These are phyloP conservation scores for Claviceps maximensis DNA, from an alignment of 2,329 filamentous ascomycete species.

Conservation along the genomic window DNA sequence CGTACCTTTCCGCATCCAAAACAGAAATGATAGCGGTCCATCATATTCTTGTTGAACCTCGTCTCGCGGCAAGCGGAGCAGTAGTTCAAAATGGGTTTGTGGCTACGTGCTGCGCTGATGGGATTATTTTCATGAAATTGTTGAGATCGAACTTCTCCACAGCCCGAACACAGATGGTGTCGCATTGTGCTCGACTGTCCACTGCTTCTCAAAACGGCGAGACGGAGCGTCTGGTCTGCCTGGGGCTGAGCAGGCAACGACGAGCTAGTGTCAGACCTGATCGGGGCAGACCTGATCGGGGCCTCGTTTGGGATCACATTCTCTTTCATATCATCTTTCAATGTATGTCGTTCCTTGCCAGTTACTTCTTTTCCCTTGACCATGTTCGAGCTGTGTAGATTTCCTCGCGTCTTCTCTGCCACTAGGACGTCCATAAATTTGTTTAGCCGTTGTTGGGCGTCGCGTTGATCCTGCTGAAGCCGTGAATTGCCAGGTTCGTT, in stretches of 20 bases:
- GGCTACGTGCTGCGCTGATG: constrained; percentile 6
- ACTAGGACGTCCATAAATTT: constrained; percentile 12
- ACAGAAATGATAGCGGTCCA: constrained; percentile 26
- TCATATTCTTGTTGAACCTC: constrained; percentile 11
- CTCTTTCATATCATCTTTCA: background rate
- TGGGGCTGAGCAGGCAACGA: background rate
- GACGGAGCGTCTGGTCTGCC: background rate
- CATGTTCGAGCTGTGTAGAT: background rate
- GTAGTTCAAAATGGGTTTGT: constrained; percentile 19
- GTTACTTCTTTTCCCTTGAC: background rate
- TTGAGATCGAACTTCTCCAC: constrained; percentile 21
- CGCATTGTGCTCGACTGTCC: constrained; percentile 11
- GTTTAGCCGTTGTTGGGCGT: constrained; percentile 19
- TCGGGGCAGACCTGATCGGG: background rate
- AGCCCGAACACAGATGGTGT: constrained; percentile 24
- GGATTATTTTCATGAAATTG: constrained; percentile 23
- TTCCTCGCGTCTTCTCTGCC: background rate
- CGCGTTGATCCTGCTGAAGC: constrained; percentile 13
- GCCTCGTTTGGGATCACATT: background rate
- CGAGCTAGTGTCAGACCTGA: background rate
- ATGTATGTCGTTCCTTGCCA: constrained; percentile 8
- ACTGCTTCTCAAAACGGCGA: constrained; percentile 5
- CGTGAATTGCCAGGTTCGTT: constrained; percentile 10
- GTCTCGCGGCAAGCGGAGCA: constrained; percentile 21
- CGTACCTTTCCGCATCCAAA: constrained; percentile 17